These are phyloP conservation scores for Podospora sp. DNA, from an alignment of 495 filamentous ascomycete species.

Conservation along the genomic window DNA sequence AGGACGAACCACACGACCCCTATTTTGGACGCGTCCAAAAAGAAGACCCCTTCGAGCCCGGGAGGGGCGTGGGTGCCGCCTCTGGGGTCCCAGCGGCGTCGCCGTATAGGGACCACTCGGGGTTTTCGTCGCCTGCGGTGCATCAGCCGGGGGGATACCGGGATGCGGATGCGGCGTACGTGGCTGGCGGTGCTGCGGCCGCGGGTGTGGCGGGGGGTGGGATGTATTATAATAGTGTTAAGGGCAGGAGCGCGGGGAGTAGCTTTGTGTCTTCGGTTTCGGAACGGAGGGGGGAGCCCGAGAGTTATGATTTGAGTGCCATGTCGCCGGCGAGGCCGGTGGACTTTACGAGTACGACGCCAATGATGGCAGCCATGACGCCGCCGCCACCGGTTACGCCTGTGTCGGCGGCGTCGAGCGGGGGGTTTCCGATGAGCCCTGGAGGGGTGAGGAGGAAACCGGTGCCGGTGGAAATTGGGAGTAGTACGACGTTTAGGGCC, in stretches of 20 bases:
- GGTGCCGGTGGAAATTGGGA: background rate
- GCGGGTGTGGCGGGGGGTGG: background rate
- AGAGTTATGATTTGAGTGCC: background rate
- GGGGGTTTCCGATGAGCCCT: background rate
- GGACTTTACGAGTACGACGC: slow-evolving; percentile 3
- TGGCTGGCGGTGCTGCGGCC: background rate
- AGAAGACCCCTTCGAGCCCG: background rate
- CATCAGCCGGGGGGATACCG: background rate
- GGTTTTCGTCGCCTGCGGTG: background rate
- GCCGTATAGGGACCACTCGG: background rate
- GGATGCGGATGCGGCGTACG: slow-evolving; percentile 1
- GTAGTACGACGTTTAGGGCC: background rate
- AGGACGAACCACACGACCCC: slow-evolving; percentile 1
- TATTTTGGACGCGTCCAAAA: slow-evolving; percentile 1
- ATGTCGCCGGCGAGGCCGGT: slow-evolving; percentile 2
- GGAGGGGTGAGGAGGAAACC: background rate
- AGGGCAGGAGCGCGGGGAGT: background rate
- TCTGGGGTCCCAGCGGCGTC: background rate
- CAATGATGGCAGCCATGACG: background rate
- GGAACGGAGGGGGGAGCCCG: background rate
- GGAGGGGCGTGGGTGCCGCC: background rate
- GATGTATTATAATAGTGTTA: background rate
- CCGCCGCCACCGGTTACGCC: background rate
- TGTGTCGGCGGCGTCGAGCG: background rate
- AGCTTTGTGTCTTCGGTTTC: background rate